phyloP scores from a whole-genome alignment of 345 rosid genomes.

The Linum tenue region DNA sequence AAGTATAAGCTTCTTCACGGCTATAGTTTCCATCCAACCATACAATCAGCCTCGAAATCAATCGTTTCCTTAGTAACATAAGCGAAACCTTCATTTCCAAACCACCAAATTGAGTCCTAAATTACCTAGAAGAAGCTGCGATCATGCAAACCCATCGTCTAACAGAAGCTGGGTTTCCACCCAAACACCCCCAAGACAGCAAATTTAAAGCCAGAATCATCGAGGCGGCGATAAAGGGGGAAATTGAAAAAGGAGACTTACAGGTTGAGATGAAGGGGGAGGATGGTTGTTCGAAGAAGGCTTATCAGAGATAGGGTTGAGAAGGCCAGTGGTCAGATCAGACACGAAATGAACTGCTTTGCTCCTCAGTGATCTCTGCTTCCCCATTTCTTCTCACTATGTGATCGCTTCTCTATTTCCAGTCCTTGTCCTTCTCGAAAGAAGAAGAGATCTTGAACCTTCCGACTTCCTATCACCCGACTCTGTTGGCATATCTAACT shows the following conservation, averaged over 20 bases:
- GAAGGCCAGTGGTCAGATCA: constrained; percentile 86
- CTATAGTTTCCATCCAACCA: neutral
- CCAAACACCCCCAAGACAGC: neutral
- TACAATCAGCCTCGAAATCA: too few relatives aligned
- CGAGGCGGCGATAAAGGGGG: neutral
- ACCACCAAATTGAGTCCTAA: neutral
- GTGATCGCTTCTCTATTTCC: too few relatives aligned
- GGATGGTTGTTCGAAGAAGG: constrained; percentile 21
- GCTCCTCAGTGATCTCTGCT: constrained; percentile 63
- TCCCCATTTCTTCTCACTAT: constrained; percentile 33
- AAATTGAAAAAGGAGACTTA: constrained; percentile 14
- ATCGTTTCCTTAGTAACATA: too few relatives aligned
- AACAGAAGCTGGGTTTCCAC: neutral
- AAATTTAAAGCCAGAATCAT: neutral
- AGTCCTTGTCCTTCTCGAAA: neutral
- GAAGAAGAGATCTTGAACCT: neutral
- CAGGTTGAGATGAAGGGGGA: constrained; percentile 17
- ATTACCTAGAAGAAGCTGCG: neutral
- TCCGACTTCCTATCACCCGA: too few relatives aligned
- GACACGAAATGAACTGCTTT: constrained; percentile 90
- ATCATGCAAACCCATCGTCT: neutral
- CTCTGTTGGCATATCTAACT: too few relatives aligned
- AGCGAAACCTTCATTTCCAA: too few relatives aligned
- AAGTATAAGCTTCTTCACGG: neutral
- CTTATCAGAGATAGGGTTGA: constrained; percentile 89